phyloP scores from a whole-genome alignment of 2,329 filamentous ascomycete genomes.

The Diplodia corticola region DNA sequence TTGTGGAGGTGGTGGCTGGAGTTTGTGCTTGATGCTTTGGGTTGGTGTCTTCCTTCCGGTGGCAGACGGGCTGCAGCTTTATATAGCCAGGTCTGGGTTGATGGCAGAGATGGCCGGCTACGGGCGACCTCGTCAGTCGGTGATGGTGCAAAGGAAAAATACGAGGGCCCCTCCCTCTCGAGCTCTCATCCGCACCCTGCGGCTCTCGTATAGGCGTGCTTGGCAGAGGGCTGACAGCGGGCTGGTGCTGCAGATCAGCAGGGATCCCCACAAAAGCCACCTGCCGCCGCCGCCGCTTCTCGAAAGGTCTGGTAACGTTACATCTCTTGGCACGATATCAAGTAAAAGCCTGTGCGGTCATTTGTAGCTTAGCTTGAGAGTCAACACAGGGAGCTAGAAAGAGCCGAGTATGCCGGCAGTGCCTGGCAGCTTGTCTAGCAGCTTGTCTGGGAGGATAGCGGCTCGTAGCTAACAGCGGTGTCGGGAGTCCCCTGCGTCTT shows the following conservation, averaged over 20 bases:
- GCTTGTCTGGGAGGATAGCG: not conserved
- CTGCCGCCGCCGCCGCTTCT: not conserved
- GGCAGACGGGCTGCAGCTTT: not conserved
- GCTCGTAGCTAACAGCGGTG: not conserved
- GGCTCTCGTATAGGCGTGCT: constrained; percentile 13
- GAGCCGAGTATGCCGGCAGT: not conserved
- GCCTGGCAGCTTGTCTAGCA: no score
- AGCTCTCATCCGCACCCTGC: constrained; percentile 12
- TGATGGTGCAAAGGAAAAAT: constrained; percentile 1
- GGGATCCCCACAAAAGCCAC: constrained; percentile 20
- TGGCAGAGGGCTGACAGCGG: constrained; percentile 1
- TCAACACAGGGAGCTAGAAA: not conserved
- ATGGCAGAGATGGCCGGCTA: not conserved
- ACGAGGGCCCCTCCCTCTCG: constrained; percentile 10
- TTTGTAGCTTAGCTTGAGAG: no score
- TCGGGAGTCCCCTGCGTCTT: not conserved
- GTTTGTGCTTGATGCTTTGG: not conserved
- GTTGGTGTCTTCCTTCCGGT: not conserved
- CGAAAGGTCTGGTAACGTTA: constrained; percentile 12
- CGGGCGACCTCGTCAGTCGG: not conserved
- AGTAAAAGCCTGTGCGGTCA: no score
- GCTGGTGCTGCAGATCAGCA: constrained; percentile 6
- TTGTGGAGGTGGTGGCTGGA: not conserved
- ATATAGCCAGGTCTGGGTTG: not conserved
- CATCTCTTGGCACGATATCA: not conserved